phyloP scores from a whole-genome alignment of 2,329 filamentous ascomycete species.

The Clonostachys rhizophaga region DNA sequence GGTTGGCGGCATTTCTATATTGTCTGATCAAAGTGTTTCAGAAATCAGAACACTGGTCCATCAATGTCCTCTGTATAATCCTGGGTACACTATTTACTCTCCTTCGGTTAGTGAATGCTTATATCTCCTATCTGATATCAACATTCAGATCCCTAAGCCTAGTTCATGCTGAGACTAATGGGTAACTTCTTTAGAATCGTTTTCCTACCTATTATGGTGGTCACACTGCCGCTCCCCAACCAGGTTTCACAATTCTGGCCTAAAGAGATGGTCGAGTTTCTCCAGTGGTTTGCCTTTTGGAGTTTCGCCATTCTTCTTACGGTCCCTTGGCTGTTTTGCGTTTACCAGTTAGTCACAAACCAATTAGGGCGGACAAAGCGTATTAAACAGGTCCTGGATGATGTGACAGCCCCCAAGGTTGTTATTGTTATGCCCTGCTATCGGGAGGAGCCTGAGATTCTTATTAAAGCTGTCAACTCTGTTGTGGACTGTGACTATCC shows the following conservation, averaged over 20 bases:
- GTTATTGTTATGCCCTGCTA: constrained; percentile 98
- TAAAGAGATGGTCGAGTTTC: constrained; percentile 55
- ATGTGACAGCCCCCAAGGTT: constrained; percentile 83
- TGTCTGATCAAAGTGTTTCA: constrained; percentile 83
- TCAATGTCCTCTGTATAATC: constrained; percentile 70
- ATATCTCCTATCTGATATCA: neutral
- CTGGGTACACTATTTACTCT: constrained; percentile 71
- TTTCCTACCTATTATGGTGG: constrained; percentile 91
- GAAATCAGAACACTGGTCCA: constrained; percentile 86
- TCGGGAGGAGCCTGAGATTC: constrained; percentile 79
- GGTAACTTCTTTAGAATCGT: constrained; percentile 54
- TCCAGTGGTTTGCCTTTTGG: constrained; percentile 97
- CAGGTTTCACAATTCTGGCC: constrained; percentile 73
- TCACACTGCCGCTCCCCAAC: constrained; percentile 79
- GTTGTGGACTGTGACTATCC: constrained; percentile 94
- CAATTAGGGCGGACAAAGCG: constrained; percentile 76
- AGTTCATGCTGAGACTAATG: constrained; percentile 5
- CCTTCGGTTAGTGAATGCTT: constrained; percentile 56
- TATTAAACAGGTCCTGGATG: constrained; percentile 81
- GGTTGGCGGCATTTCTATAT: constrained; percentile 91
- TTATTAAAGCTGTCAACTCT: constrained; percentile 84
- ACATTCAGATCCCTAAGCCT: neutral
- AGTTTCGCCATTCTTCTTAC: constrained; percentile 81
- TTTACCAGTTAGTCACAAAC: constrained; percentile 87
- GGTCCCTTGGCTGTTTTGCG: constrained; percentile 87